Base-by-base conservation (phyloP, 2,329 filamentous ascomycete species). In the Paracoccidioides brasiliensis region DNA sequence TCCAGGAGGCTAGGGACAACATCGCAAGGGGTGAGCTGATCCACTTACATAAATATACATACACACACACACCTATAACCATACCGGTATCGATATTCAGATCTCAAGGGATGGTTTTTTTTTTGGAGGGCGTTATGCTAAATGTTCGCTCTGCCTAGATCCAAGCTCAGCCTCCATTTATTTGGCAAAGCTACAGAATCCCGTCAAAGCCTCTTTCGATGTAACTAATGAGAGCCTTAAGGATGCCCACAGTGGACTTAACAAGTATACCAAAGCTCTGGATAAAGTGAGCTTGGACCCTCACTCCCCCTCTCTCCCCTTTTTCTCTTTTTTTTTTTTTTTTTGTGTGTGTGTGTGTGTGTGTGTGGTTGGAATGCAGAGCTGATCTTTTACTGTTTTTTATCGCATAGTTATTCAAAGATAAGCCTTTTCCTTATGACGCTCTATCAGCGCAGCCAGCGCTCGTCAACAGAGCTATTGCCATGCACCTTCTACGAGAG, bases 401-500 rank as follows among this genome's bases (percentile, higher is more conserved):
- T 32, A 22, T 15, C 12, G 8, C 28, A 1, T 58, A 83, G 78
- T 80, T 85, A 64, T 85, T 83, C 67, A 84, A 84, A 72, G 79
- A 81, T 58, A 80, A 80, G 58, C 81, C 83, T 12, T 76, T 86
- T 12, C 82, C 91, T 0, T 84, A 89, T 64, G 89, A 95, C 70
- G 85, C 84, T 38, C 82, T 96, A 69, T 83, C 82, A 1, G 80
- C 84, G 22, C 83, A 94, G 61, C 80, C 86, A 3, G 76, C 79
- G 14, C 78, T 96, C 10, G 88, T 97, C 67, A 94, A 96, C 72
- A 83, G 90, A 56, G 91, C 93, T 5, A 94, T 98, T 63, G 88
- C 88, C 8, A 96, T 97, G 90, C 93, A 98, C 67, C 80, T 98
- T 28, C 79, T 98, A 42, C 87, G 93, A 43, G 91, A 97, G 72